Base-by-base conservation (phyloP, 169 alveolate species). In the Cryptosporidium sp. region DNA sequence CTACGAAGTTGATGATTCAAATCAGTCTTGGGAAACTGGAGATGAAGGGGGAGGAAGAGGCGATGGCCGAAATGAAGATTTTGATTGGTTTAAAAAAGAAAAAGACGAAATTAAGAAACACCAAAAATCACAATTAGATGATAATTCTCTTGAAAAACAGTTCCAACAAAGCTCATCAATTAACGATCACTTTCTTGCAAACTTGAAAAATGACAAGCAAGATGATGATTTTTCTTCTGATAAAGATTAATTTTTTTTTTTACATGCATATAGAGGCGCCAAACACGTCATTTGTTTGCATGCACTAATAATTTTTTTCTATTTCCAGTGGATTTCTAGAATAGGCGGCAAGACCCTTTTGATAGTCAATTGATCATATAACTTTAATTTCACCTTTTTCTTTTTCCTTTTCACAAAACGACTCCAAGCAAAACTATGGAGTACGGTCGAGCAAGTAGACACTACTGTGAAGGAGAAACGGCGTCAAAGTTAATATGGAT, bases 61-160 rank as follows among this genome's bases (percentile, higher is more conserved):
- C 26, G 51, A 37, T 14, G 48, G 71, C 43, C 52, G 31, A 29
- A 51, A 35, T n/a, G 18, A 65, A 12, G 71, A 65, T n/a, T 65
- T 65, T 37, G 71, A 65, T 29, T 65, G 71, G 71, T 65, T 65
- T 14, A 31, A 65, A 37, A 65, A 65, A 39, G 71, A 65, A 37
- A 65, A 65, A 39, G 71, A 65, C 21, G 71, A 65, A 39, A 37
- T 65, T 37, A 65, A 37, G 48, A 65, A n/a, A 10, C 71, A 65
- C 41, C 71, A 65, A 39, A 12, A 16, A 8, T 33, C 71, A 8
- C 71, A 65, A 29, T 51, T 8, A 8, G 31, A 65, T 29, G 51
- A 59, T 23, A 45, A 55, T 26, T 31, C 50, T 10, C 16, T 65
- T 33, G 71, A 65, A 37, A 35, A 3, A n/a, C 71, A 65, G 21